Base-by-base conservation (phyloP, 768 basidiomycete genomes). In the Tubosaeta sp. region DNA sequence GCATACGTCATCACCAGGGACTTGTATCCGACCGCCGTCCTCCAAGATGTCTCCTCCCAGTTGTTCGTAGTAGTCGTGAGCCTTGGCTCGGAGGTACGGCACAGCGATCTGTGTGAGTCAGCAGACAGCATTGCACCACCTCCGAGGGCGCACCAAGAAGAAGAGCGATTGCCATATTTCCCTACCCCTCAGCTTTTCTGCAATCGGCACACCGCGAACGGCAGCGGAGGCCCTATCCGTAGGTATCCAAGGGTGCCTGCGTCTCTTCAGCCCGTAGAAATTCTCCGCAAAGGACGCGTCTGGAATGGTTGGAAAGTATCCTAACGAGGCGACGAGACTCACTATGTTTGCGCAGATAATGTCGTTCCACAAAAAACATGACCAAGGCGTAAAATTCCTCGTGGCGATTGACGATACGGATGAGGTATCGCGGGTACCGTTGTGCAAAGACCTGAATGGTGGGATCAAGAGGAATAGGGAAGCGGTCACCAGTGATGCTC, bases 231-330 rank as follows among this genome's bases (percentile, higher is more conserved):
- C 80, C 50, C 88, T 78, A 38, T 86, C 82, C 2, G 81, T 83
- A 55, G 85, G 79, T 57, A 91, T 82, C 60, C 81, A 79, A 4
- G 89, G 86, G 51, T 78, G 75, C 34, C 88, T 73, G 52, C 91
- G 76, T 39, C 94, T 74, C 65, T 93, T 93, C 43, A 99, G 71
- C 0, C 91, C 91, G 69, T 98, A 98, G 66, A 99, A 98, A 62
- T 95, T 89, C 69, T 98, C 95, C 5, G 95, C 79, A 63, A 98
- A 95, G 1, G 92, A 93, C 19, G 95, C 91, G 69, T 86, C 95
- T 97, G 61, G 31, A 52, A 49, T 44, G 41, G 50, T 48, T 54
- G 42, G 54, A 52, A 32, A 32, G 31, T n/a, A 26, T 17, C 34
- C 38, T 49, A 11, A 27, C 10, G 19, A 39, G 31, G 12, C 12